Conservation (phyloP, 1,139 yeast species). For the Yarrowia galli region DNA sequence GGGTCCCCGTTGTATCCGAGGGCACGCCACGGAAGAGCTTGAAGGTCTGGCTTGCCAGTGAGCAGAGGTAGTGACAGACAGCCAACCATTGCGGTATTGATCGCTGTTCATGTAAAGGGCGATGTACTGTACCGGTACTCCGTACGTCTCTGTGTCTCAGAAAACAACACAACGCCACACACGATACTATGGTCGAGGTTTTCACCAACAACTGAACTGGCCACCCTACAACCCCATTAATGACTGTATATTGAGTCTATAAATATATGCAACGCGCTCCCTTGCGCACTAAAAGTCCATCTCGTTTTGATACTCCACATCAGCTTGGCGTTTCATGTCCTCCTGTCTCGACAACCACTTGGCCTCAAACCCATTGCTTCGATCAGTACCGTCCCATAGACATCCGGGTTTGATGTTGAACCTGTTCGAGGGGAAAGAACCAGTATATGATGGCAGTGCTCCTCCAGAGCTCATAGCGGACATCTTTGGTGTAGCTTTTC, state of each 20-base stretch:
- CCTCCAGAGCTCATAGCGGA: neutral
- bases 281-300: constrained; percentile 41
- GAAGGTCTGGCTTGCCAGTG: too few species aligned
- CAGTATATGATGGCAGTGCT: constrained; percentile 56
- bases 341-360: constrained; percentile 64
- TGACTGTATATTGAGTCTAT: neutral
- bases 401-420: constrained; percentile 80
- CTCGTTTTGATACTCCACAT: constrained; percentile 52
- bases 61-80: too few species aligned
- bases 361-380: constrained; percentile 89
- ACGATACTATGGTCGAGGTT: too few species aligned
- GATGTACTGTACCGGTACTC: too few species aligned
- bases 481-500: constrained; percentile 39
- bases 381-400: constrained; percentile 92
- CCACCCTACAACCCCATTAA: neutral
- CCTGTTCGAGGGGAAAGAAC: constrained; percentile 69
- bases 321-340: constrained; percentile 54
- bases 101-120: too few species aligned
- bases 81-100: too few species aligned
- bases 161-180: too few species aligned
- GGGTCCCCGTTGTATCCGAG: too few species aligned
- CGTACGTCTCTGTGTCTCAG: too few species aligned
- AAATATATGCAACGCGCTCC: neutral
- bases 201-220: too few species aligned
- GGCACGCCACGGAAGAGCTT: too few species aligned